phyloP scores from a whole-genome alignment of 179 eudicot genomes.

The Camellia oleifera region DNA sequence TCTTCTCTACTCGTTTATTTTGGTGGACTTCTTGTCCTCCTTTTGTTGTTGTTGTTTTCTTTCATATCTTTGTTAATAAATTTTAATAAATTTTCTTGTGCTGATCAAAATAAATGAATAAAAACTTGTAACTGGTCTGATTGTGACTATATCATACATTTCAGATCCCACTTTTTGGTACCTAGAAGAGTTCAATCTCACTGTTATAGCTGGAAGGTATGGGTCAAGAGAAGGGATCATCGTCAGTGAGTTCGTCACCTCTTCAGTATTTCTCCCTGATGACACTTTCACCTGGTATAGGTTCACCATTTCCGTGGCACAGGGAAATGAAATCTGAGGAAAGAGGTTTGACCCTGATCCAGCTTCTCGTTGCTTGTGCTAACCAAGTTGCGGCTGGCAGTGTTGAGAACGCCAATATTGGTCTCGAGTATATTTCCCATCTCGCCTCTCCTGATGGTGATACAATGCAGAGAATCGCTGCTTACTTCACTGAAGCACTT shows the following conservation, averaged over 20 bases:
- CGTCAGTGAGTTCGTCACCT: slow-evolving; percentile 62
- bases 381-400: slow-evolving; percentile 71
- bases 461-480: slow-evolving; percentile 88
- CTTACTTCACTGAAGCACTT: slow-evolving; percentile 81
- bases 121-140: not conserved
- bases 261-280: slow-evolving; percentile 62
- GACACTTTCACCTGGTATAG: slow-evolving; percentile 66
- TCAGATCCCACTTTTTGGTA: slow-evolving; percentile 10
- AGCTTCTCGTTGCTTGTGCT: slow-evolving; percentile 68
- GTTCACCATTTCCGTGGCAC: slow-evolving; percentile 73
- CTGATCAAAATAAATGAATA: too few relatives aligned
- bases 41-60: too few relatives aligned
- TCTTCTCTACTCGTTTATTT: too few relatives aligned
- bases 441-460: slow-evolving; percentile 83
- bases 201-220: slow-evolving; percentile 24
- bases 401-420: slow-evolving; percentile 63
- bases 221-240: slow-evolving; percentile 69
- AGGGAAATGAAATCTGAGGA: slow-evolving; percentile 74
- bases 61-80: too few relatives aligned
- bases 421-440: slow-evolving; percentile 72
- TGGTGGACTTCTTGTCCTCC: too few relatives aligned
- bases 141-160: not conserved
- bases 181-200: slow-evolving; percentile 4
- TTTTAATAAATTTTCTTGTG: too few relatives aligned
- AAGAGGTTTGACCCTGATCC: slow-evolving; percentile 73